Conservation (phyloP, 352 stramenopile species). For the Peronospora belbahrii region DNA sequence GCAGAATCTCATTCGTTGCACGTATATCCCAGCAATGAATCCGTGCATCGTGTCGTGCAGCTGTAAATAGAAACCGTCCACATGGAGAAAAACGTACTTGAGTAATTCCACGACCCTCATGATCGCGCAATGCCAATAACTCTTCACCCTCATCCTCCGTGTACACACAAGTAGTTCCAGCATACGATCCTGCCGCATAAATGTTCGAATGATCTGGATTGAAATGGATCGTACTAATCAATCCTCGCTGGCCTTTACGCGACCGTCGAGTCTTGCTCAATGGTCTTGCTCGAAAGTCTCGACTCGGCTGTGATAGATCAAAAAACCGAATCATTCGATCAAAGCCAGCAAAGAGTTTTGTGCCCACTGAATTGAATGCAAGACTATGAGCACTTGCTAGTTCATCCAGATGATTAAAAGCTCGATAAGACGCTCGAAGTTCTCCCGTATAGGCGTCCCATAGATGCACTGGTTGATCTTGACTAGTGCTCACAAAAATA, state of each 20-base stretch:
- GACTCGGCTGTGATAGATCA: conserved; percentile 57
- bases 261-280: conserved; percentile 61
- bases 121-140: conserved; percentile 48
- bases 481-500: conserved; percentile 81
- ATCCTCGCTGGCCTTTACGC: conserved; percentile 57
- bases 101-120: conserved; percentile 72
- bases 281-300: conserved; percentile 45
- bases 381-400: conserved; percentile 68
- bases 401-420: conserved; percentile 85
- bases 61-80: conserved; percentile 67
- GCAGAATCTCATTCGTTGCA: conserved; percentile 50
- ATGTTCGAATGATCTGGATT: conserved; percentile 81
- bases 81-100: conserved; percentile 74
- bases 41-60: conserved; percentile 48
- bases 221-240: conserved; percentile 74
- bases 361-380: conserved; percentile 69
- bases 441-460: conserved; percentile 87
- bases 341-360: conserved; percentile 82
- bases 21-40: conserved; percentile 88
- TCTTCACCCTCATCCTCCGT: conserved; percentile 67
- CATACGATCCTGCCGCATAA: conserved; percentile 82
- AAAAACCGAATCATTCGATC: conserved; percentile 81
- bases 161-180: conserved; percentile 77
- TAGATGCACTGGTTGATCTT: conserved; percentile 86
- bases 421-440: conserved; percentile 73